Base-by-base conservation (phyloP, 2,329 filamentous ascomycete species). In the Escovopsis weberi region DNA sequence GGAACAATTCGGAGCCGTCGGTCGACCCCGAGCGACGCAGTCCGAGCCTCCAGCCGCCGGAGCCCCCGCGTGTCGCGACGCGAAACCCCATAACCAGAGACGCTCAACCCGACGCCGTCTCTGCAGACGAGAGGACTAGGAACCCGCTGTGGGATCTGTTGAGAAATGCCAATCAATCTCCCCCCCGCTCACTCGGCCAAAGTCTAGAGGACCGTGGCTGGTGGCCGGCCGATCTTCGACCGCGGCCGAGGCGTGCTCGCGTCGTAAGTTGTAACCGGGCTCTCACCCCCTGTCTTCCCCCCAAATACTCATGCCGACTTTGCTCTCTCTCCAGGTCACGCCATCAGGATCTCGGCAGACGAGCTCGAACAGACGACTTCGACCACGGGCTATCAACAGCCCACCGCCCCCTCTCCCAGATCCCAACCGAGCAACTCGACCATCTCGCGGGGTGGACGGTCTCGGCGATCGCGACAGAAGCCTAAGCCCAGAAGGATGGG, bases 381-480 rank as follows among this genome's bases (percentile, higher is more conserved):
- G 23, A 6, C 23, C 23, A 23, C 23, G 23, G 23, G 23, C 23
- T 23, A 23, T 23, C 23, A 23, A 23, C 23, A 23, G 23, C 23
- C 23, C 23, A 4, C 23, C 23, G 23, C 23, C 23, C 23, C 23
- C 23, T 23, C 23, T 23, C 6, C 23, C 40, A 7, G 34, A 30
- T 12, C 41, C 12, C 30, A 18, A 32, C 6, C n/a, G 12, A 9
- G 6, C 39, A 33, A 32, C 23, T 8, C 47, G 44, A n/a, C 43
- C 41, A 26, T 30, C 37, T 12, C 39, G 46, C 12, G 50, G 46
- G 4, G 38, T 82, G 1, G 80, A 93, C 59, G 86, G 86, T 4
- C 72, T 94, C 12, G 87, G 86, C 33, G 86, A 94, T 60, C 82
- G 87, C 45, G 76, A 85, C 48, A 78, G 86, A 51, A 94, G 86